phyloP scores from a whole-genome alignment of 805 yeast species.

The Isabelozyma rhagii region DNA sequence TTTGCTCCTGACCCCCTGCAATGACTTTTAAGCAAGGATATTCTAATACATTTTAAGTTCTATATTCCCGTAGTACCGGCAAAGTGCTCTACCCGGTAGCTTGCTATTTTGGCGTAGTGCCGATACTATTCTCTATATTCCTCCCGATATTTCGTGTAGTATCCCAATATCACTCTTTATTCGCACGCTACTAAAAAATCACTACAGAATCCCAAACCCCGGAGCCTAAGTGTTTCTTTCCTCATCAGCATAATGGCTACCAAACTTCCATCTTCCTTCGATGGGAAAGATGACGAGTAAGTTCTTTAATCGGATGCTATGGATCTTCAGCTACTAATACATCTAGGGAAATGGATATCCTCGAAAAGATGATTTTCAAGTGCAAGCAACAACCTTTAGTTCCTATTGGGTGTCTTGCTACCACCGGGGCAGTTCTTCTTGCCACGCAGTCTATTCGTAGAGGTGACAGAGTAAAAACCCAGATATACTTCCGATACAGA shows the following conservation, averaged over 20 bases:
- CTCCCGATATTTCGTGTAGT: background rate
- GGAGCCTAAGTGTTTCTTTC: background rate
- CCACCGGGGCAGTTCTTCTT: slow-evolving; percentile 74
- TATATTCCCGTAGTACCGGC: background rate
- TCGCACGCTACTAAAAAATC: background rate
- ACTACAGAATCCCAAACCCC: background rate
- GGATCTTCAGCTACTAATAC: background rate
- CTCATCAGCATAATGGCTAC: slow-evolving; percentile 5
- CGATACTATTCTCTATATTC: background rate
- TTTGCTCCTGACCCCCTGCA: background rate
- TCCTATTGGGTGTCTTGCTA: slow-evolving; percentile 75
- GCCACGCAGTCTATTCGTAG: slow-evolving; percentile 73
- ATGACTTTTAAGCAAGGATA: background rate
- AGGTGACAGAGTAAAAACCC: slow-evolving; percentile 75
- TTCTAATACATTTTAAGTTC: background rate
- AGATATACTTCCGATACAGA: slow-evolving; percentile 85
- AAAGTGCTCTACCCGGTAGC: background rate
- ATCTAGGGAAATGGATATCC: slow-evolving; percentile 37
- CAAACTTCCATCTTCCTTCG: slow-evolving; percentile 49
- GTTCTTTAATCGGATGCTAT: slow-evolving; percentile 16
- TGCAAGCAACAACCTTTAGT: slow-evolving; percentile 87
- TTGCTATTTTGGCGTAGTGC: background rate
- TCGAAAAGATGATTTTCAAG: slow-evolving; percentile 57
- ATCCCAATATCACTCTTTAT: background rate
- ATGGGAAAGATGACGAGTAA: slow-evolving; percentile 45